phyloP scores from a whole-genome alignment of 2,329 filamentous ascomycete species.

The Tolypocladium pustulatum region DNA sequence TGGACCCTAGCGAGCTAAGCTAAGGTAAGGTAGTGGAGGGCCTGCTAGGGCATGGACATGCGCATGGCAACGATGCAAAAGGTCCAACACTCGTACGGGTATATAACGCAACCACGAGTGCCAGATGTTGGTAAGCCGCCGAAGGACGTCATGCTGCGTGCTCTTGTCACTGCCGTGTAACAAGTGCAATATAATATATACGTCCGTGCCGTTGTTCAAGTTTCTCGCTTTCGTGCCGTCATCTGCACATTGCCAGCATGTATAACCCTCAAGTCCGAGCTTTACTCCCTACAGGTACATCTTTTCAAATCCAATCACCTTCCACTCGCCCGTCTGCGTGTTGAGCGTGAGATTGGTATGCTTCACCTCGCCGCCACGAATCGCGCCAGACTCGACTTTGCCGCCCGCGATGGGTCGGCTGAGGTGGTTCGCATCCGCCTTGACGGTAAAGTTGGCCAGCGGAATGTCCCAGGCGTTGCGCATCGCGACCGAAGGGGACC shows the following conservation, averaged over 20 bases:
- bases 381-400: conserved; percentile 39
- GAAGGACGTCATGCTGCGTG: background rate
- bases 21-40: too few species aligned
- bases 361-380: conserved; percentile 34
- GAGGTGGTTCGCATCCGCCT: conserved; percentile 49
- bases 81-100: background rate
- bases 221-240: background rate
- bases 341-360: conserved; percentile 42
- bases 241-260: too few species aligned
- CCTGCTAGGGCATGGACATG: too few species aligned
- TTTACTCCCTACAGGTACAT: conserved; percentile 8
- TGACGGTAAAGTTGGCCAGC: conserved; percentile 60
- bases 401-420: conserved; percentile 30
- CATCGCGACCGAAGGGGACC: conserved; percentile 42
- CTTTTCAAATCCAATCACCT: conserved; percentile 13
- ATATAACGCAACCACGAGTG: too few species aligned
- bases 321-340: conserved; percentile 13
- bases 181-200: background rate
- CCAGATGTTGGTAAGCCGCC: background rate
- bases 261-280: background rate
- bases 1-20: background rate
- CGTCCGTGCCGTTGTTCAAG: background rate
- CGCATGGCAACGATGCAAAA: background rate
- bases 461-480: conserved; percentile 55
- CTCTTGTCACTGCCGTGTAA: background rate